Evolutionary conservation across 2,329 filamentous ascomycete species (phyloP).

Genomic region (Fusarium sp.): DNA sequence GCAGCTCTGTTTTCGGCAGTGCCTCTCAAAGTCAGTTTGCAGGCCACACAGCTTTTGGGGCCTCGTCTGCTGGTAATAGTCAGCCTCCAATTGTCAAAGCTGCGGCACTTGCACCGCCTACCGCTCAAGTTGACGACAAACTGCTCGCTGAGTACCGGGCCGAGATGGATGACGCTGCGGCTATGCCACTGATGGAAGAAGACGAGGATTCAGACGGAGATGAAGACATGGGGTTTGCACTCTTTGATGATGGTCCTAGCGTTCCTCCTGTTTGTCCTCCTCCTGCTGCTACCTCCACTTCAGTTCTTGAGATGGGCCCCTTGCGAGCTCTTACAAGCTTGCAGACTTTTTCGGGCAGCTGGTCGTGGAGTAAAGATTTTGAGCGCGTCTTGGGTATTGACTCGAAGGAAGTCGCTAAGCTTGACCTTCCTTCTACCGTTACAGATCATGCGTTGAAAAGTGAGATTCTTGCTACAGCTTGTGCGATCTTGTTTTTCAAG

Average conservation of each 20-base stretch:
- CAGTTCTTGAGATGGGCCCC: background rate
- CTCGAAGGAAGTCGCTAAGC: background rate
- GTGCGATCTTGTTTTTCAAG: constrained; percentile 56
- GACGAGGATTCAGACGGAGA: background rate
- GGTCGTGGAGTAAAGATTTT: constrained; percentile 49
- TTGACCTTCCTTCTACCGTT: constrained; percentile 13
- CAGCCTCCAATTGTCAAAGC: background rate
- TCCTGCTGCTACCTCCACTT: background rate
- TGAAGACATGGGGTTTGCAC: constrained; percentile 2
- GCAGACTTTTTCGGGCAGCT: constrained; percentile 57
- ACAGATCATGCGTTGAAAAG: constrained; percentile 1
- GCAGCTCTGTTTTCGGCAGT: background rate
- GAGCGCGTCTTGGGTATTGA: constrained; percentile 43
- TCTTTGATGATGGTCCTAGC: background rate
- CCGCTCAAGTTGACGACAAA: background rate
- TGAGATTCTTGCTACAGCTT: constrained; percentile 47
- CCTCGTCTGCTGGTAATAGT: background rate
- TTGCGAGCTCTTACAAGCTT: constrained; percentile 59
- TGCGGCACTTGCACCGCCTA: background rate
- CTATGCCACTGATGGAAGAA: background rate
- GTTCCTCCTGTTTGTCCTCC: background rate
- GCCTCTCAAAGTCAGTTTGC: background rate
- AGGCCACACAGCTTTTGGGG: background rate
- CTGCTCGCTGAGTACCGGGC: background rate
- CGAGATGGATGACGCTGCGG: constrained; percentile 10